phyloP scores from a whole-genome alignment of 2,329 filamentous ascomycete genomes.

The Elsinoe ampelina region DNA sequence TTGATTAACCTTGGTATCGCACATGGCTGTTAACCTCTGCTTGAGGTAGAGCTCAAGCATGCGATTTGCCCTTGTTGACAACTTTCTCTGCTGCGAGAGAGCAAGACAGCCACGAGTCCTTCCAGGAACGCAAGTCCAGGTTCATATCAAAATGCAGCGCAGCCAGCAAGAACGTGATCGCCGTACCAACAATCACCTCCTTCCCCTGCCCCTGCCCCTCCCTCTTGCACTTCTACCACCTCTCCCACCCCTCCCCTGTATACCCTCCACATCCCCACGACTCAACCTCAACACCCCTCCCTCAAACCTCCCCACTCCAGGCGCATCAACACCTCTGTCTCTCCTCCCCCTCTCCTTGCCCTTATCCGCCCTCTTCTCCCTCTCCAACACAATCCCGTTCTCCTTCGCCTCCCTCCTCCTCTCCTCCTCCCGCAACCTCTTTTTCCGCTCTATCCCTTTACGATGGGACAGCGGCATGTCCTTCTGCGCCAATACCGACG shows the following conservation, averaged over 20 bases:
- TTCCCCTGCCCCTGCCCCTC: neutral
- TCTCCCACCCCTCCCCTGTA: conserved; percentile 14
- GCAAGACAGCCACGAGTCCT: neutral
- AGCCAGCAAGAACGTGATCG: no score
- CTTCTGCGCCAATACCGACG: conserved; percentile 63
- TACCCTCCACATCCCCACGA: conserved; percentile 63
- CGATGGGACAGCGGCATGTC: conserved; percentile 85
- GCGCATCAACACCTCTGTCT: conserved; percentile 60
- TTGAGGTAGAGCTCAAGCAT: neutral
- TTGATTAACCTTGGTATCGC: neutral
- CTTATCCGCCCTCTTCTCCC: conserved; percentile 35
- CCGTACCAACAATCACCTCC: no score
- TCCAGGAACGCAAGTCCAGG: neutral
- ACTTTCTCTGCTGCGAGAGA: neutral
- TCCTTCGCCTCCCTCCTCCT: conserved; percentile 72
- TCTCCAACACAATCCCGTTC: conserved; percentile 83
- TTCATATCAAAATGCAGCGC: no score
- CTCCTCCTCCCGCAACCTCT: conserved; percentile 55
- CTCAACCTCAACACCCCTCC: conserved; percentile 73
- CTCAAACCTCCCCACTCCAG: conserved; percentile 69
- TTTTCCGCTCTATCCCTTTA: conserved; percentile 70
- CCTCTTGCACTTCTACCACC: conserved; percentile 3
- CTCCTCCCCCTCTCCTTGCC: conserved; percentile 30
- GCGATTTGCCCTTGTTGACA: neutral
- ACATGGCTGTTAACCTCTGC: neutral